Evolutionary conservation across 441 rosid species (phyloP).

Genomic region (Populus tomentosa): DNA sequence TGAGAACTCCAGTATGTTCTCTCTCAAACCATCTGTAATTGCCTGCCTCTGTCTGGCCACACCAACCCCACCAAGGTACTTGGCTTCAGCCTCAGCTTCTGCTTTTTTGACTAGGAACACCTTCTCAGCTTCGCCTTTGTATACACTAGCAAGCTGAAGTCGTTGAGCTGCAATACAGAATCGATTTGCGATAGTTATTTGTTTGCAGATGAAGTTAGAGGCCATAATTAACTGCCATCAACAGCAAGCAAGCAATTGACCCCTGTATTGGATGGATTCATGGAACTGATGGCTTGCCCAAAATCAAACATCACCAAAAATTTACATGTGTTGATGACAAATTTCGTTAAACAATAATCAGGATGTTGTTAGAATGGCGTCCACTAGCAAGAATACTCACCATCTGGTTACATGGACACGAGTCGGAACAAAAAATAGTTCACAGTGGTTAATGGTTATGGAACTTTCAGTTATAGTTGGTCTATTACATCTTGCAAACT

Average conservation of each 20-base stretch:
- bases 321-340: background rate
- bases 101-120: slow-evolving; percentile 79
- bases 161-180: slow-evolving; percentile 69
- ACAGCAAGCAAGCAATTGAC: background rate
- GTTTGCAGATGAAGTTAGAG: background rate
- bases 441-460: background rate
- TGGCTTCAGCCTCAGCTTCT: slow-evolving; percentile 93
- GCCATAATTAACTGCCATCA: background rate
- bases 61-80: slow-evolving; percentile 90
- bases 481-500: background rate
- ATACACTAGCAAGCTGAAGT: slow-evolving; percentile 96
- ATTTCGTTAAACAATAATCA: background rate
- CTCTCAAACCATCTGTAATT: slow-evolving; percentile 86
- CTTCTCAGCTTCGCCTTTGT: slow-evolving; percentile 98
- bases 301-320: background rate
- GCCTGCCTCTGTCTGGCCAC: slow-evolving; percentile 99
- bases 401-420: background rate
- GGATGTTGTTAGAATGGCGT: background rate
- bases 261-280: background rate
- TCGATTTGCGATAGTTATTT: background rate
- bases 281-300: background rate
- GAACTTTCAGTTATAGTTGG: background rate
- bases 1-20: slow-evolving; percentile 91
- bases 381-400: background rate
- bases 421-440: background rate